A percentile compares a stretch with the other conserved stretches of the same genome.
Evolutionary conservation across 2,329 filamentous ascomycete genomes (phyloP).

Genomic region (Didymella arachidicola): DNA sequence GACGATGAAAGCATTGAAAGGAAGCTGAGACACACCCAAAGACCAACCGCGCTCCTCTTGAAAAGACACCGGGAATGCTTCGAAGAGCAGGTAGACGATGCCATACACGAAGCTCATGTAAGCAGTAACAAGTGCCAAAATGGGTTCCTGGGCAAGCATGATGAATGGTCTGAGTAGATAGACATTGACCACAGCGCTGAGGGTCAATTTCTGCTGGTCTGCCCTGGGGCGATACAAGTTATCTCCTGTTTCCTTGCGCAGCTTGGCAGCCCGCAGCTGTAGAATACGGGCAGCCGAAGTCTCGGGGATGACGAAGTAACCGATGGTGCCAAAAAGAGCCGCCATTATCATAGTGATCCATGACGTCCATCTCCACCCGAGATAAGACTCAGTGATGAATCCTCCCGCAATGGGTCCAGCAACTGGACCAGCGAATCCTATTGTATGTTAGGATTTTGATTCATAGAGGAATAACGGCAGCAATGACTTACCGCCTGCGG

Average conservation of each 20-base stretch:
- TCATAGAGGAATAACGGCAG: no score
- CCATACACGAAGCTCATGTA: slow-evolving; percentile 75
- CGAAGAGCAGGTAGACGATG: slow-evolving; percentile 63
- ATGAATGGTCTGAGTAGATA: slow-evolving; percentile 73
- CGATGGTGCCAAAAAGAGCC: slow-evolving; percentile 35
- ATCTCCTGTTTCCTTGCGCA: slow-evolving; percentile 50
- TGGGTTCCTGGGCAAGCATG: slow-evolving; percentile 60
- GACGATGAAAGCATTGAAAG: slow-evolving; percentile 70
- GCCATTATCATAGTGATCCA: slow-evolving; percentile 51
- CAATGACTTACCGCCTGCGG: slow-evolving; percentile 28
- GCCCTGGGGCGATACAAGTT: slow-evolving; percentile 50
- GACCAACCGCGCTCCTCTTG: slow-evolving; percentile 70
- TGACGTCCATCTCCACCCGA: slow-evolving; percentile 50
- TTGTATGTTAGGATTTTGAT: no score
- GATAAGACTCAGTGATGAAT: slow-evolving; percentile 44
- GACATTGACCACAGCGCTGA: slow-evolving; percentile 68
- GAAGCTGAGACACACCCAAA: slow-evolving; percentile 65
- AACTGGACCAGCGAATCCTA: slow-evolving; percentile 46
- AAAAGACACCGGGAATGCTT: slow-evolving; percentile 70
- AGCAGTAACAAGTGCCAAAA: slow-evolving; percentile 61
- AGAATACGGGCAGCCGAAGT: slow-evolving; percentile 43
- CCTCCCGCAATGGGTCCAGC: slow-evolving; percentile 59
- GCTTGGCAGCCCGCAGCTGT: slow-evolving; percentile 39
- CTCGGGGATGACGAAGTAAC: slow-evolving; percentile 38
- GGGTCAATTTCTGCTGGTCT: slow-evolving; percentile 66